Evolutionary conservation across 176 grass and related monocot species (phyloP), one percentile per base, ranked within the genome.

Genomic region (Hordeum marinum): DNA sequence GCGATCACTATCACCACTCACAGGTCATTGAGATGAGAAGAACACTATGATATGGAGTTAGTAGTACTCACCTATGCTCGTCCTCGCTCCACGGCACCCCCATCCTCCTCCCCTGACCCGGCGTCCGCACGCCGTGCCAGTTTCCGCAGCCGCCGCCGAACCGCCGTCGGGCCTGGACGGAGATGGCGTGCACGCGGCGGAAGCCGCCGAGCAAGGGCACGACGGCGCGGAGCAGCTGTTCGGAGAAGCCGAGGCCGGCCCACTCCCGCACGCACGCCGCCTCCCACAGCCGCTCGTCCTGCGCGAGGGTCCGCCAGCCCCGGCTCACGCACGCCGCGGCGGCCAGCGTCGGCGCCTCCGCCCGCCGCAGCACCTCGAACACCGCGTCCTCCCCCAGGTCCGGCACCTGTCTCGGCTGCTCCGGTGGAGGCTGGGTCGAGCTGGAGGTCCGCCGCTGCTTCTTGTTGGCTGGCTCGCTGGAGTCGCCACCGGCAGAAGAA

Each of bases 251-350:
- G 26, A 81, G 58, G 58, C 43, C 78, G 3, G 81, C 41, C 81
- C 81, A 94, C 39, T 94, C 86, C 36, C 92, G 89, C 59, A 88
- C 78, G 48, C 92, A 94, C 39, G 82, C 87, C 31, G 72, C 89
- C 65, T 91, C 92, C 89, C 92, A 94, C 20, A 91, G 77, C 65
- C 89, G 65, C 86, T 94, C 92, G 86, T 94, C 92, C 72, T 66
- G 84, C 29, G 89, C 92, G 15, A 94, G 80, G 43, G 39, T n/a
- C 31, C 89, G 84, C 92, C 92, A 94, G 15, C 37, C 70, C 20
- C 80, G 87, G 89, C 89, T 89, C 72, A 87, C 89, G 80, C 92
- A 89, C 57, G 81, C 84, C 46, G 92, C 89, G 20, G 64, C 41
- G 17, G 80, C 92, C 37, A 94, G 88, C 72, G 92, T 87, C 72